phyloP scores from a whole-genome alignment of 2,329 filamentous ascomycete species.

The Penicillium freii region DNA sequence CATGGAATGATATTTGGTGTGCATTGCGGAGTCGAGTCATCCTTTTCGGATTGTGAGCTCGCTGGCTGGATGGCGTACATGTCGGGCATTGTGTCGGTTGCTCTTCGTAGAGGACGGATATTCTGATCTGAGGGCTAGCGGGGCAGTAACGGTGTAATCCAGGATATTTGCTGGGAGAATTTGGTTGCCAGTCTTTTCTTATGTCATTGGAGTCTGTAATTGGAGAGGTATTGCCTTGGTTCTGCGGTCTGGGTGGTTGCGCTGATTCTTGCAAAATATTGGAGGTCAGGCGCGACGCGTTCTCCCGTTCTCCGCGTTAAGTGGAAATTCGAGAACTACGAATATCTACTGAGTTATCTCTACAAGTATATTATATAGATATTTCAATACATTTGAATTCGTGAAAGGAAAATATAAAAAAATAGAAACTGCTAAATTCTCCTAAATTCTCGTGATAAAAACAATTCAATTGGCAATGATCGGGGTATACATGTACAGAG shows the following conservation, averaged over 20 bases:
- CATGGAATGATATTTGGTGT: slow-evolving; percentile 76
- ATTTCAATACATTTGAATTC: background rate
- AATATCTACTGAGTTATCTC: background rate
- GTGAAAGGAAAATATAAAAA: too few relatives aligned
- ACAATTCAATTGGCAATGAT: slow-evolving; percentile 18
- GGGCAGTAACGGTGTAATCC: background rate
- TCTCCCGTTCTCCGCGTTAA: slow-evolving; percentile 32
- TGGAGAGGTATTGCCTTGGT: background rate
- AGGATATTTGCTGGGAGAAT: background rate
- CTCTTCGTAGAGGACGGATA: background rate
- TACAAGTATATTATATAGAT: background rate
- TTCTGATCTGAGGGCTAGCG: background rate
- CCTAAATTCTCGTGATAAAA: slow-evolving; percentile 1
- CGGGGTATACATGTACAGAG: slow-evolving; percentile 26
- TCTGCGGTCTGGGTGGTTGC: background rate
- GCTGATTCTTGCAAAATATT: slow-evolving; percentile 5
- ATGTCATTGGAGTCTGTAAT: background rate
- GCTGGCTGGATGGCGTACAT: slow-evolving; percentile 40
- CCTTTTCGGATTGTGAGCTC: slow-evolving; percentile 18
- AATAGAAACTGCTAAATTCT: background rate
- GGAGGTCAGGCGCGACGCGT: slow-evolving; percentile 30
- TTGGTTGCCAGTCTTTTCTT: background rate
- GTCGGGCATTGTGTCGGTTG: slow-evolving; percentile 18
- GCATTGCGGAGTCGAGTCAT: slow-evolving; percentile 37
- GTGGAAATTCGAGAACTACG: slow-evolving; percentile 16